Conservation (phyloP, 495 filamentous ascomycete species). For the Penicillium ochrochloron region DNA sequence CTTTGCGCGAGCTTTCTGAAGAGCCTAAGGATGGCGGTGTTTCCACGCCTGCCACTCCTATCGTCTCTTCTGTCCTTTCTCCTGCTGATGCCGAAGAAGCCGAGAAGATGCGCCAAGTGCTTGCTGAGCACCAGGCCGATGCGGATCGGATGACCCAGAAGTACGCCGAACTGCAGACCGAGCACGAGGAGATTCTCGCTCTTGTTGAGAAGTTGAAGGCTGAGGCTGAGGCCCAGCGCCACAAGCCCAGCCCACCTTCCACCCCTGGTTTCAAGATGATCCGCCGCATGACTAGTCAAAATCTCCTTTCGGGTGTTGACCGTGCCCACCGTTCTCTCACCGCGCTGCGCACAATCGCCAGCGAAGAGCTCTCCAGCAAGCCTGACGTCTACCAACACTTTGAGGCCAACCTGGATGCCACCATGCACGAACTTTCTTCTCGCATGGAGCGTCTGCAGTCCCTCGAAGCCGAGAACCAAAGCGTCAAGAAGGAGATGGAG, state of each 20-base stretch:
- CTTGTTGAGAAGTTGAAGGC: constrained; percentile 88
- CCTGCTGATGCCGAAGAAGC: constrained; percentile 61
- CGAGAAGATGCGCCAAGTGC: constrained; percentile 68
- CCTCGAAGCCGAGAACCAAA: constrained; percentile 81
- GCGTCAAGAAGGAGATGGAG: constrained; percentile 94
- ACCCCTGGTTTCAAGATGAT: constrained; percentile 68
- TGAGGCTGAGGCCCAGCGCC: constrained; percentile 79
- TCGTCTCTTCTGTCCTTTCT: constrained; percentile 24
- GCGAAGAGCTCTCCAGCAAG: constrained; percentile 79
- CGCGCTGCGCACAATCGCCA: constrained; percentile 82
- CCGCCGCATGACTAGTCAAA: constrained; percentile 92
- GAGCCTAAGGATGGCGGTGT: constrained; percentile 39
- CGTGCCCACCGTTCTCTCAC: constrained; percentile 91
- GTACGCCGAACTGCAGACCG: constrained; percentile 78
- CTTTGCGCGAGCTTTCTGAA: constrained; percentile 65
- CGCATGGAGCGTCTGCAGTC: constrained; percentile 88
- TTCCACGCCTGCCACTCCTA: constrained; percentile 24
- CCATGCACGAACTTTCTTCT: constrained; percentile 88
- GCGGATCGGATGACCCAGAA: constrained; percentile 72
- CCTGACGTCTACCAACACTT: constrained; percentile 91
- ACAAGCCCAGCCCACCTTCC: constrained; percentile 68
- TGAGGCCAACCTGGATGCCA: constrained; percentile 86
- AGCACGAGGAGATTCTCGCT: constrained; percentile 80
- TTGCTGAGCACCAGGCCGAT: constrained; percentile 76
- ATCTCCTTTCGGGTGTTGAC: constrained; percentile 79